phyloP scores from a whole-genome alignment of 1,139 yeast species.

The Hansenula sp. region DNA sequence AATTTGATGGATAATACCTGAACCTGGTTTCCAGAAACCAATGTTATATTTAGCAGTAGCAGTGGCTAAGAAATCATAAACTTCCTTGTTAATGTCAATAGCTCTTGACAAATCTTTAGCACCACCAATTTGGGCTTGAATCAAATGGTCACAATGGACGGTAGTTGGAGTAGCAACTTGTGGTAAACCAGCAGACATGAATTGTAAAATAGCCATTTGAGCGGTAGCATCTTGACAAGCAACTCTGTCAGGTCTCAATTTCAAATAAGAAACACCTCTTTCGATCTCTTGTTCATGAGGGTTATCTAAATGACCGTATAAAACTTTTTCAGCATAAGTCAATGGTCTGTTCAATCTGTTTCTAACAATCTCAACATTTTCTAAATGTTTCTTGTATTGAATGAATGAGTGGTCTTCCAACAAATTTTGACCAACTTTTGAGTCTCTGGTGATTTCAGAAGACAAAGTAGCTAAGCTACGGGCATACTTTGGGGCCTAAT shows the following conservation, averaged over 20 bases:
- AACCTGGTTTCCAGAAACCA: conserved; percentile 99
- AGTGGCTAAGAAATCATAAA: conserved; percentile 88
- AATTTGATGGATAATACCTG: conserved; percentile 98
- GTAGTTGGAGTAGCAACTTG: conserved; percentile 95
- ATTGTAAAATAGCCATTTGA: conserved; percentile 98
- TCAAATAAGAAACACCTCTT: conserved; percentile 95
- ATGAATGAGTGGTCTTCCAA: conserved; percentile 83
- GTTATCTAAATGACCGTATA: conserved; percentile 94
- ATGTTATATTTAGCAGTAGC: conserved; percentile 97
- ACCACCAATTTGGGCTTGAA: conserved; percentile 96
- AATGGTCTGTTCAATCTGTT: conserved; percentile 87
- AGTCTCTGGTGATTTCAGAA: conserved; percentile 71
- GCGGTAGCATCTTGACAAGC: conserved; percentile 99
- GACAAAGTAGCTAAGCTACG: conserved; percentile 77
- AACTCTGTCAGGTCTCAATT: conserved; percentile 98
- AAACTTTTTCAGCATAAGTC: conserved; percentile 94
- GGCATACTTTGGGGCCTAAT: conserved; percentile 16
- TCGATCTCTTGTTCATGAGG: conserved; percentile 94
- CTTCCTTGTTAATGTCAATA: conserved; percentile 91
- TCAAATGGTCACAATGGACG: conserved; percentile 98
- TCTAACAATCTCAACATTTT: conserved; percentile 84
- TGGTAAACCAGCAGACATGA: conserved; percentile 96
- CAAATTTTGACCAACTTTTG: conserved; percentile 89
- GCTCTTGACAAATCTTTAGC: conserved; percentile 92
- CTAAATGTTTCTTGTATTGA: conserved; percentile 74